These are phyloP conservation scores for Chaetomiaceae sp. DNA, from an alignment of 2,329 filamentous ascomycete species.

Conservation along the genomic window DNA sequence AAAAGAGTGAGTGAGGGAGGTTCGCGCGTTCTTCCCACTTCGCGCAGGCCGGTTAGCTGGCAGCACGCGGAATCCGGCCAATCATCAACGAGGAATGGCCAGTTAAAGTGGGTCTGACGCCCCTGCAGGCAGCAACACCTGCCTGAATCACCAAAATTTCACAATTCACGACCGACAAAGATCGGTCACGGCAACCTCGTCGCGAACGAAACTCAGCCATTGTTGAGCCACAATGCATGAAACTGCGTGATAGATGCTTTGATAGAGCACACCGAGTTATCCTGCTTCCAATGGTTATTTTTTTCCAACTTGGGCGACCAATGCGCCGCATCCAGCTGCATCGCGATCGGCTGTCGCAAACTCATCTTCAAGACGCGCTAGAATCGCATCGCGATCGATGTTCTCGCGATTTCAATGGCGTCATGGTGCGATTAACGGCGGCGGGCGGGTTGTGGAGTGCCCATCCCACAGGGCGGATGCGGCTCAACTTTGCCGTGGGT, in stretches of 20 bases:
- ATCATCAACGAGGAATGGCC: neutral
- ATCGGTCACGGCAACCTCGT: conserved; percentile 14
- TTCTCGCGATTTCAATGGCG: conserved; percentile 21
- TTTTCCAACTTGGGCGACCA: conserved; percentile 1
- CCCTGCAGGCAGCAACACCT: conserved; percentile 24
- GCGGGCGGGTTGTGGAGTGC: conserved; percentile 14
- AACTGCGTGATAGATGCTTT: neutral
- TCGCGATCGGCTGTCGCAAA: conserved; percentile 4
- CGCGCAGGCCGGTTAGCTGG: conserved; percentile 19
- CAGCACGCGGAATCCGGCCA: conserved; percentile 10
- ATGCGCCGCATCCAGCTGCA: neutral
- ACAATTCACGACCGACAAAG: conserved; percentile 4
- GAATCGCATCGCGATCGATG: conserved; percentile 18
- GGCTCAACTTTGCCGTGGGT: conserved; percentile 18
- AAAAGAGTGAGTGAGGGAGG: conserved; percentile 5
- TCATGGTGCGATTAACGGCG: conserved; percentile 18
- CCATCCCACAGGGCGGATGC: conserved; percentile 22
- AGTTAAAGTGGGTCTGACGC: conserved; percentile 12
- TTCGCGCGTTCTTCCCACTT: conserved; percentile 22
- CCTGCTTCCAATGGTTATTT: neutral
- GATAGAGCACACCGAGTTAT: neutral
- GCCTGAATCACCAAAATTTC: conserved; percentile 24
- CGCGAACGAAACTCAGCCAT: conserved; percentile 13
- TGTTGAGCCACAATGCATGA: conserved; percentile 10
- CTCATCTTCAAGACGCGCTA: conserved; percentile 18